Evolutionary conservation across 495 filamentous ascomycete species (phyloP).

Genomic region (Usnea hakonensis): DNA sequence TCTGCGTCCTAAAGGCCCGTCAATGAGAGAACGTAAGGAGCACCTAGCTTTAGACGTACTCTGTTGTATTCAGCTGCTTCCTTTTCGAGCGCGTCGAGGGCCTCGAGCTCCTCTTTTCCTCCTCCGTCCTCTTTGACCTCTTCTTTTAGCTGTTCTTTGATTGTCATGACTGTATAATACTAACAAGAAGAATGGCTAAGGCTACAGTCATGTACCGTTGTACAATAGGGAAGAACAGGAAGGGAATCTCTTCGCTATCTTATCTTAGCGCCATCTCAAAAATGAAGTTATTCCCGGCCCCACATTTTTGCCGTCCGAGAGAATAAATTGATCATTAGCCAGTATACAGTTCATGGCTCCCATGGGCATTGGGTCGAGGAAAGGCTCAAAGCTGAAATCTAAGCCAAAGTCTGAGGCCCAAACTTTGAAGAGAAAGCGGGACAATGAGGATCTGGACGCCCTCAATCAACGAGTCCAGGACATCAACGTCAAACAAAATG

Average conservation of each 20-base stretch:
- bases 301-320: background rate
- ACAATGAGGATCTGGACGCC: constrained; percentile 37
- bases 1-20: constrained; percentile 67
- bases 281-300: constrained; percentile 1
- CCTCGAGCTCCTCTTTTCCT: constrained; percentile 61
- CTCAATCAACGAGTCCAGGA: constrained; percentile 44
- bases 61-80: constrained; percentile 89
- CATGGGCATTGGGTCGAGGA: background rate
- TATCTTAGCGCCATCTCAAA: constrained; percentile 19
- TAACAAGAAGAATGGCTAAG: background rate
- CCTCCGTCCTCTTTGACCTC: constrained; percentile 21
- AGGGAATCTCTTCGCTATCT: constrained; percentile 9
- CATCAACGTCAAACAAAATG: constrained; percentile 37
- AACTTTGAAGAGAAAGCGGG: constrained; percentile 57
- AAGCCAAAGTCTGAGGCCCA: constrained; percentile 25
- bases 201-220: too few relatives aligned
- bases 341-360: constrained; percentile 14
- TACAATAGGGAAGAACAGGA: background rate
- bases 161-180: constrained; percentile 7
- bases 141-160: constrained; percentile 20
- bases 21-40: constrained; percentile 2
- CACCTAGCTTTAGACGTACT: constrained; percentile 35
- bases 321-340: too few relatives aligned
- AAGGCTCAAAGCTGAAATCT: constrained; percentile 8
- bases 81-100: constrained; percentile 74